Evolutionary conservation across 176 grass and related monocot genomes (phyloP).

Genomic region (Dendrocalamus sinicus): DNA sequence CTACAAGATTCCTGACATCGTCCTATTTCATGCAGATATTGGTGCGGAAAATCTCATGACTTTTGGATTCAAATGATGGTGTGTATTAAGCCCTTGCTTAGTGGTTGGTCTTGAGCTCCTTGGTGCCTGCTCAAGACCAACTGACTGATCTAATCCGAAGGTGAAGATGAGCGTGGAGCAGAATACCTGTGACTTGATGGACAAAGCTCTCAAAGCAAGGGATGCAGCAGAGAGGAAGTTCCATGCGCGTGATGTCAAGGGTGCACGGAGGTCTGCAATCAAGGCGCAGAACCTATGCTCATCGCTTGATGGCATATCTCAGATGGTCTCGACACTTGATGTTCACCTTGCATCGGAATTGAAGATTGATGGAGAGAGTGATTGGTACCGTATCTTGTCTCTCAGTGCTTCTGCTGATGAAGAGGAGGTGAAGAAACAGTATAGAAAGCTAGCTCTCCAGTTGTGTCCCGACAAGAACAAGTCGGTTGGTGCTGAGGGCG

Average conservation of each 20-base stretch:
- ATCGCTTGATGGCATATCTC: conserved; percentile 62
- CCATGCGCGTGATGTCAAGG: conserved; percentile 41
- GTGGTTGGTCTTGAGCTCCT: conserved; percentile 36
- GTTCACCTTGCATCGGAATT: conserved; percentile 66
- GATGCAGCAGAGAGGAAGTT: conserved; percentile 70
- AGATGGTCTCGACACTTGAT: conserved; percentile 71
- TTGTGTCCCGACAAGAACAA: conserved; percentile 81
- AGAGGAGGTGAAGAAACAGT: conserved; percentile 78
- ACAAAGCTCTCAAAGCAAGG: conserved; percentile 62
- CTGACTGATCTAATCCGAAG: conserved; percentile 13
- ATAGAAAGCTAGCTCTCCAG: conserved; percentile 66
- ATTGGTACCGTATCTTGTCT: conserved; percentile 75
- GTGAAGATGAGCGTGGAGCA: conserved; percentile 34
- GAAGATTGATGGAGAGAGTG: conserved; percentile 63
- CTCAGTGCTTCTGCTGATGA: conserved; percentile 52
- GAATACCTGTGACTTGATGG: conserved; percentile 22
- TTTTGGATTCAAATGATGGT: conserved; percentile 16
- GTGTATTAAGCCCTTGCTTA: conserved; percentile 24
- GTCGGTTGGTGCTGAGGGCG: conserved; percentile 66
- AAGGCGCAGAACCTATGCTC: conserved; percentile 65
- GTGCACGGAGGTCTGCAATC: conserved; percentile 63
- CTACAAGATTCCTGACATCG: background rate
- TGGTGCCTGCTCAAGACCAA: conserved; percentile 42
- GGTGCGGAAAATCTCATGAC: background rate
- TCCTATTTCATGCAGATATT: conserved; percentile 40